Conservation (phyloP, 257 asterid genomes). For the Rubia yunnanensis region DNA sequence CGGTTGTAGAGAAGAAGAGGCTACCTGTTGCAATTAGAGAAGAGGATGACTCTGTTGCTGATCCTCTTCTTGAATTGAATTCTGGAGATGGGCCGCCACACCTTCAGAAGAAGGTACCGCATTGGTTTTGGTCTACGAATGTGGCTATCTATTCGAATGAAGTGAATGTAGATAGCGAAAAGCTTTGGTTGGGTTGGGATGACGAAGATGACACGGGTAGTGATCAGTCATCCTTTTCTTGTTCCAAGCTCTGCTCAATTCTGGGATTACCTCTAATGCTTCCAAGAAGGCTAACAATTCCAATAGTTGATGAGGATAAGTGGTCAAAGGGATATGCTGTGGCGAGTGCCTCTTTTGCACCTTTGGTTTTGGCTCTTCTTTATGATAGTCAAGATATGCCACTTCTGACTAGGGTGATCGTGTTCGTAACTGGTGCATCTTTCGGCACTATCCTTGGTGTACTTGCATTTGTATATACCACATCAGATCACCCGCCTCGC, state of each 20-base stretch:
- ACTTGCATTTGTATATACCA: conserved; percentile 36
- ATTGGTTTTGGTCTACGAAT: conserved; percentile 55
- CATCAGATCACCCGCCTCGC: conserved; percentile 41
- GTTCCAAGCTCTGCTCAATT: conserved; percentile 37
- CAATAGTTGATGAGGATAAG: conserved; percentile 60
- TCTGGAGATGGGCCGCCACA: conserved; percentile 25
- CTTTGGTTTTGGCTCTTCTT: conserved; percentile 44
- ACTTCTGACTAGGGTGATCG: conserved; percentile 11
- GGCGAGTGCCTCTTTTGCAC: conserved; percentile 51
- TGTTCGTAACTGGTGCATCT: conserved; percentile 21
- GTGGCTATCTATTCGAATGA: conserved; percentile 54
- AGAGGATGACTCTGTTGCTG: conserved; percentile 17
- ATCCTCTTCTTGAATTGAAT: conserved; percentile 19
- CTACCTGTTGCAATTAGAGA: conserved; percentile 16
- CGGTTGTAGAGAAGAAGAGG: conserved; percentile 19
- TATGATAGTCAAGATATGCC: conserved; percentile 28
- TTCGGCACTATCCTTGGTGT: conserved; percentile 40
- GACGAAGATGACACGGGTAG: conserved; percentile 28
- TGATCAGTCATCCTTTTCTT: conserved; percentile 23
- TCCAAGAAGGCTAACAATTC: conserved; percentile 62
- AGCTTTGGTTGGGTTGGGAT: conserved; percentile 59
- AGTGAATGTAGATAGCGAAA: conserved; percentile 16
- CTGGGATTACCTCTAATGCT: conserved; percentile 51
- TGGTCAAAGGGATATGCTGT: conserved; percentile 72
- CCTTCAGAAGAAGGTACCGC: conserved; percentile 37